These are phyloP conservation scores for Cercophora samala DNA, from an alignment of 495 filamentous ascomycete genomes.

Conservation along the genomic window DNA sequence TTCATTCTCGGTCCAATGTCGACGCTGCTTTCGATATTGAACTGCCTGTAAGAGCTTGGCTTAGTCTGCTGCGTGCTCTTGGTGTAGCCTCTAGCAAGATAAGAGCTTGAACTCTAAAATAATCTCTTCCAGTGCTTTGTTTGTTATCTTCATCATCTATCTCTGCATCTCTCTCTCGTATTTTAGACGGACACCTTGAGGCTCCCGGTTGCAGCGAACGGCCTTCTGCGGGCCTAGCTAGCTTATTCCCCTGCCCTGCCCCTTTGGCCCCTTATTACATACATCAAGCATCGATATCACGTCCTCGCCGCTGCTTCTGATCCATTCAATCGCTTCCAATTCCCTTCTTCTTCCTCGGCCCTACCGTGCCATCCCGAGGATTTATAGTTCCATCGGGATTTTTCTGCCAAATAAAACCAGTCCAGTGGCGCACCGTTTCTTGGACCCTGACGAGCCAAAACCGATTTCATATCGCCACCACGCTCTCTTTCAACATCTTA, in stretches of 20 bases:
- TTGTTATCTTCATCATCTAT: background rate
- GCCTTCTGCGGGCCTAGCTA: constrained; percentile 1
- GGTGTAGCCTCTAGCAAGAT: background rate
- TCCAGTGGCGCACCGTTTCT: background rate
- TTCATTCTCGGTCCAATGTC: background rate
- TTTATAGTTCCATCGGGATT: background rate
- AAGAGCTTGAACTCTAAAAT: background rate
- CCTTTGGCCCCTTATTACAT: constrained; percentile 8
- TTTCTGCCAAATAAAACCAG: background rate
- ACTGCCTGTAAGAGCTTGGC: background rate
- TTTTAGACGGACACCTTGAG: background rate
- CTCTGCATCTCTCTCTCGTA: background rate
- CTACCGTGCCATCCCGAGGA: constrained; percentile 10
- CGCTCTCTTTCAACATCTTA: background rate
- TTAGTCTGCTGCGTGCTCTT: background rate
- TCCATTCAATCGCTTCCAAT: background rate
- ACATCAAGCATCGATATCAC: constrained; percentile 11
- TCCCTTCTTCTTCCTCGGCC: constrained; percentile 4
- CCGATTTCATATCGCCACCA: background rate
- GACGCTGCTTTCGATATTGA: background rate
- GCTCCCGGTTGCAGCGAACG: constrained; percentile 1
- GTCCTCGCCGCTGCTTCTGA: background rate
- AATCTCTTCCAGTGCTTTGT: background rate
- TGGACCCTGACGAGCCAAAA: background rate
- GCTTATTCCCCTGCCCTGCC: background rate